Base-by-base conservation (phyloP, 2,329 filamentous ascomycete genomes). In the Ceratocystis lukuohia region DNA sequence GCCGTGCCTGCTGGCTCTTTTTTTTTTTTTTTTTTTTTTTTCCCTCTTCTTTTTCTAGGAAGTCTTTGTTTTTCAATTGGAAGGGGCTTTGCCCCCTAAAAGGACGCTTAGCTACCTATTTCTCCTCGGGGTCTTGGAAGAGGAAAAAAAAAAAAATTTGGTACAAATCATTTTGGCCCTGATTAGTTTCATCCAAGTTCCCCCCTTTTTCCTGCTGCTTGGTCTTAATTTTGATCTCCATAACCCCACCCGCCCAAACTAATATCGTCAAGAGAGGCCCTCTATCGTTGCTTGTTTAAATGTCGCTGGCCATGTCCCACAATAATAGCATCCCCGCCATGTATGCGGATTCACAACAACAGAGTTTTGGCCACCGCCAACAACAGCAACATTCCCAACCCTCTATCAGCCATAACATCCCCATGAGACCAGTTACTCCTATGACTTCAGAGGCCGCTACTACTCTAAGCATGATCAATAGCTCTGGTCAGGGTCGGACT, bases 111-210 rank as follows among this genome's bases (percentile, higher is more conserved):
- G 20, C 30, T 33, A 8, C 28, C 12, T 30, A 30, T 17, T 30
- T 59, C 15, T 30, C 22, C 28, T 70, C 69, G 72, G 71, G 71
- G 69, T 70, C 71, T 72, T 70, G 70, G 71, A 73, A 72, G 72
- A 59, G 17, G 25, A 8, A 17, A 2, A 37, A 37, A 28, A 37
- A n/a, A 59, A 28, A 20, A 59, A 37, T 20, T 59, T n/a, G 56
- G 56, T 30, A 59, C 56, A 59, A 59, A 30, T 33, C 56, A 33
- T 59, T 17, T 59, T 37, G 56, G 37, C 15, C 56, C 56, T 59
- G 56, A 59, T 59, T 59, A 59, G 56, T 17, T 59, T 59, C 30
- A 30, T 59, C 17, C 56, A 59, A 59, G 17, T 59, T 59, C 56
- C 37, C 56, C 56, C 37, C 56, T 59, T 59, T 28, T 59, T 59